A percentile compares a stretch with the other conserved stretches of the same genome.
phyloP scores from a whole-genome alignment of 2,329 filamentous ascomycete genomes.

The Teratosphaeriaceae sp. region DNA sequence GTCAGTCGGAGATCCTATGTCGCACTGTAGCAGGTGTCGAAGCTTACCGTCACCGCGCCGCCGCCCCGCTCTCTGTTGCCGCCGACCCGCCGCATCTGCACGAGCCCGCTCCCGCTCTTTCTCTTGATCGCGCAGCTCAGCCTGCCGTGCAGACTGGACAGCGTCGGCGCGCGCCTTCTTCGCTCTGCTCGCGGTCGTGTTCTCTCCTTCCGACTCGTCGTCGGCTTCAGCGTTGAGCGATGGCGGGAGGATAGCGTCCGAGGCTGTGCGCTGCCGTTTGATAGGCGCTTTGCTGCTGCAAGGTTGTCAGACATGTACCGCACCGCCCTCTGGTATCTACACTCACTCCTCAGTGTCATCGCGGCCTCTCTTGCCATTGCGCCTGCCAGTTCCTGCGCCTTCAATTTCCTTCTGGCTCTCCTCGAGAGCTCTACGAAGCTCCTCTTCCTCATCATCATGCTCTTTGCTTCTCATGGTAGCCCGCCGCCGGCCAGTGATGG shows the following conservation, averaged over 20 bases:
- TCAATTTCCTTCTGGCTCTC: slow-evolving; percentile 81
- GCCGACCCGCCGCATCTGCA: slow-evolving; percentile 67
- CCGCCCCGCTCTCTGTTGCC: slow-evolving; percentile 75
- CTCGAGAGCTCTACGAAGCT: slow-evolving; percentile 81
- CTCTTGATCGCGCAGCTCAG: slow-evolving; percentile 55
- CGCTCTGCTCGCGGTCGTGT: slow-evolving; percentile 16
- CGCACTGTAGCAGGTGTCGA: no score
- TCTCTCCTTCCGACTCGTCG: slow-evolving; percentile 68
- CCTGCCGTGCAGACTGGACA: slow-evolving; percentile 50
- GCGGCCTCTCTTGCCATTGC: slow-evolving; percentile 73
- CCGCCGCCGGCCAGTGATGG: slow-evolving; percentile 67
- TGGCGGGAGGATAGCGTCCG: slow-evolving; percentile 54
- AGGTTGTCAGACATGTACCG: slow-evolving; percentile 10
- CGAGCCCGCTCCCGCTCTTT: slow-evolving; percentile 66
- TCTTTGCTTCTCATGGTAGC: slow-evolving; percentile 98
- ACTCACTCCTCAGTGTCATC: slow-evolving; percentile 94
- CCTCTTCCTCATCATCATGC: slow-evolving; percentile 91
- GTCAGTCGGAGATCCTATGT: no score
- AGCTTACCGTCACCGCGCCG: slow-evolving; percentile 74
- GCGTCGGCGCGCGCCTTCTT: slow-evolving; percentile 43
- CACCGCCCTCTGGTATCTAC: neutral
- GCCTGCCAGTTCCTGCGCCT: slow-evolving; percentile 48
- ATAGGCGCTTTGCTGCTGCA: slow-evolving; percentile 60
- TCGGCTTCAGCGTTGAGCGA: slow-evolving; percentile 42
- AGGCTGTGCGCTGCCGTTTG: slow-evolving; percentile 80